Base-by-base conservation (phyloP, 495 filamentous ascomycete species). In the Hyphodiscus hymeniophilus region DNA sequence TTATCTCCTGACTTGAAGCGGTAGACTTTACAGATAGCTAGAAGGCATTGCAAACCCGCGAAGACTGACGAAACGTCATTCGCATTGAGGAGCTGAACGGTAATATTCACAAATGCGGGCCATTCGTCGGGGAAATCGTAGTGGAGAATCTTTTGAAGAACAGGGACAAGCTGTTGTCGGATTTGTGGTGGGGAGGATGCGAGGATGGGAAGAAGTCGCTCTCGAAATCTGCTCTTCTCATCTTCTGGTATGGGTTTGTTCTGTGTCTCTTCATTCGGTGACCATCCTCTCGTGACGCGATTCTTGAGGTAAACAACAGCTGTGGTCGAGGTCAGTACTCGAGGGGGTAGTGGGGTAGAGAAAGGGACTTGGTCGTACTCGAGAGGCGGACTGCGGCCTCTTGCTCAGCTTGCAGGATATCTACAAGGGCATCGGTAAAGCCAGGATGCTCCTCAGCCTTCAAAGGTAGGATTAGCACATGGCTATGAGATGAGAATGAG, bases 261-360 rank as follows among this genome's bases (percentile, higher is more conserved):
- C 68, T 60, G 71, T 58, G 44, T 67, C 60, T 94, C 87, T 55
- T 95, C 87, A 59, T 75, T 73, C 38, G 76, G 78, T 28, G 82
- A 72, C 92, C 92, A 98, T 46, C 85, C 89, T 59, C 89, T 82
- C 62, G 80, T 88, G 62, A 95, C 85, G 59, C 90, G 84, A 65
- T 97, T 95, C 72, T 98, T 98, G 60, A 98, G 76, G 67, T 97
- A 98, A 50, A 98, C 85, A 61, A 89, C 94, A 56, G 91, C 92
- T 98, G 62, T 23, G 59, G 40, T 38, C 13, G 21, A 32, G 58
- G 39, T 60, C 49, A 60, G 58, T 40, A 49, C 15, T 15, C 34
- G 48, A 18, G 48, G 30, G 41, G 10, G 13, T 22, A 13, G 38
- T 33, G 50, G 40, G 35, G 56, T 40, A 23, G 33, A 45, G 15